Conservation (phyloP, 1,139 yeast species). For the Debaryomycetaceae sp. region DNA sequence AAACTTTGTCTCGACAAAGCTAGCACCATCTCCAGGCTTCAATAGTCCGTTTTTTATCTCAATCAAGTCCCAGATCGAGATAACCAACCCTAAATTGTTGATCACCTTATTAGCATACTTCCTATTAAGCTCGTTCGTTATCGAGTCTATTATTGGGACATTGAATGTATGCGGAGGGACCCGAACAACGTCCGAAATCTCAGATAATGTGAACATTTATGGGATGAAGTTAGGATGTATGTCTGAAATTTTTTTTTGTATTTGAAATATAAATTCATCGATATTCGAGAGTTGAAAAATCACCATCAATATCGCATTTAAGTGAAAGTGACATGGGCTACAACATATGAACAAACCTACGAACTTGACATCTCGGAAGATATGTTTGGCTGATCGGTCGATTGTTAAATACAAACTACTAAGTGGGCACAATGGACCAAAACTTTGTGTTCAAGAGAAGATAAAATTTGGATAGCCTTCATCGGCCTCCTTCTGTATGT, state of each 20-base stretch:
- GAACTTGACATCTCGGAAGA: too few species aligned
- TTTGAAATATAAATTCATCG: not conserved
- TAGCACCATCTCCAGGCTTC: constrained; percentile 95
- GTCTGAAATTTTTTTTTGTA: not conserved
- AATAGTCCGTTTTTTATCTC: constrained; percentile 82
- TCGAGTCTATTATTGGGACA: constrained; percentile 64
- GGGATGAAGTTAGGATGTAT: not conserved
- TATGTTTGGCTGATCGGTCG: too few species aligned
- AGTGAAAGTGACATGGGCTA: too few species aligned
- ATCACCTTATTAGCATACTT: constrained; percentile 84
- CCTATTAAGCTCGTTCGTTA: constrained; percentile 75
- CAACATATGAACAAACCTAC: too few species aligned
- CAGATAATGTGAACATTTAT: constrained; percentile 78
- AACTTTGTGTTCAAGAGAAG: not conserved
- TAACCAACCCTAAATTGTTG: constrained; percentile 77
- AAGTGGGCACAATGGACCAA: too few species aligned
- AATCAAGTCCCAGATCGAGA: constrained; percentile 79
- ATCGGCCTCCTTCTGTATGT: constrained; percentile 6
- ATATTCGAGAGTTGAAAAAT: not conserved
- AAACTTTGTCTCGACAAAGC: constrained; percentile 72
- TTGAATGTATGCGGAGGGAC: constrained; percentile 84
- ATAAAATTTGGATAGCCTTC: constrained; percentile 7
- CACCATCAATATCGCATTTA: not conserved
- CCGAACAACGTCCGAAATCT: constrained; percentile 77
- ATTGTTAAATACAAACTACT: too few species aligned